Base-by-base conservation (phyloP, 495 filamentous ascomycete genomes). In the Hypoxylon lenormandii region DNA sequence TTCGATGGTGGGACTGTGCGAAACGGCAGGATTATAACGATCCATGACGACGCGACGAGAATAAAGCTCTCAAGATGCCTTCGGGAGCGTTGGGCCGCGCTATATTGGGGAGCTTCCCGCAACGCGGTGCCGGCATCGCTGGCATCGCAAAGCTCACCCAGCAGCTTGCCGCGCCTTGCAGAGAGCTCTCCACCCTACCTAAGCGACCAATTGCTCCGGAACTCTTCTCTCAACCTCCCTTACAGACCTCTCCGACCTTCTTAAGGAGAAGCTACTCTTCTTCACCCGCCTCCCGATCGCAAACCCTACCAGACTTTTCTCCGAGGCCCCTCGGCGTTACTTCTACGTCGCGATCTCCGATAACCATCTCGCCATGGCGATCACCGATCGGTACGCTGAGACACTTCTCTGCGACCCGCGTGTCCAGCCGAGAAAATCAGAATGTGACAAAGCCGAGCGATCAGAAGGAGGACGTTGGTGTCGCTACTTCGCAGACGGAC, bases 11-110 rank as follows among this genome's bases (percentile, higher is more conserved):
- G 45, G 52, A 66, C 45, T 53, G 56, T 59, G 62, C 40, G 18
- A 15, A 59, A 66, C 45, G 58, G 40, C 12, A 53, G 5, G n/a
- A 36, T 13, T 47, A 47, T n/a, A 54, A 28, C 28, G 8, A 50
- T 71, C 68, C 28, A 71, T 71, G 68, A 71, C 33, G 68, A 61
- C 52, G 33, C 68, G 18, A 54, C 56, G 16, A 59, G 51, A 57
- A 54, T 71, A 71, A 59, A 66, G 62, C 62, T 37, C 68, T 59
- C 53, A 71, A 66, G 57, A 71, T 71, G 68, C 62, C 68, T 54
- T 71, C 68, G 62, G 49, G 49, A 71, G 46, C 68, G 48, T 71
- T 71, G 53, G 68, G 68, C 51, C 62, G 68, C 68, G 57, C 68
- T 46, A 37, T 62, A 43, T 52, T 54, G 57, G 67, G 66, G 38